Conservation (phyloP, 208 protist species). For the Acanthamoeba quina region DNA sequence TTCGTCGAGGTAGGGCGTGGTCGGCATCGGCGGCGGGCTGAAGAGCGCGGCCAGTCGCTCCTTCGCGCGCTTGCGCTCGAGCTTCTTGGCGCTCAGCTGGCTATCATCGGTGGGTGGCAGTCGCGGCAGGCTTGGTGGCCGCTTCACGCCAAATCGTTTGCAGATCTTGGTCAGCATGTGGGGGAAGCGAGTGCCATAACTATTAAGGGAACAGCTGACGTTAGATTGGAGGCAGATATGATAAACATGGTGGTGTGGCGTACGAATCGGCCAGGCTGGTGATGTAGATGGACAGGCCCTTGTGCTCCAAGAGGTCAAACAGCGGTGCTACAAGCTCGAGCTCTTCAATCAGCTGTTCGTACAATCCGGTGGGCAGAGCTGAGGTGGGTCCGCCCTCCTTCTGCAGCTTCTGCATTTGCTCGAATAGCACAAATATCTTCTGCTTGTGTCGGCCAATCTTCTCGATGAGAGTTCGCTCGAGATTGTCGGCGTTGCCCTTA, state of each 20-base stretch:
- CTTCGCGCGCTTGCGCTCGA: constrained; percentile 54
- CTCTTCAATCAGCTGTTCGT: not conserved
- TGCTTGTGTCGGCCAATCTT: constrained; percentile 8
- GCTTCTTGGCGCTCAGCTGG: constrained; percentile 43
- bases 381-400: not conserved
- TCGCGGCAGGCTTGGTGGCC: not conserved
- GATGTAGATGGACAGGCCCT: constrained; percentile 14
- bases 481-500: not conserved
- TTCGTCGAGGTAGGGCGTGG: constrained; percentile 48
- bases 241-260: not conserved
- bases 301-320: constrained; percentile 27
- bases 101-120: not conserved
- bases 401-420: constrained; percentile 3
- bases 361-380: not conserved
- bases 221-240: not conserved
- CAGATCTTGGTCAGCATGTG: constrained; percentile 8
- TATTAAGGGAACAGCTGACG: not conserved
- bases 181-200: not conserved
- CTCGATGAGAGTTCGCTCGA: not conserved
- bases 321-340: constrained; percentile 38
- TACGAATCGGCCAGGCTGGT: not conserved
- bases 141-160: constrained; percentile 52
- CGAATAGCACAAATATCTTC: not conserved
- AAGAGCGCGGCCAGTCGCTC: constrained; percentile 29
- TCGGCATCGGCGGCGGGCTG: not conserved